Base-by-base conservation (phyloP, 2,329 filamentous ascomycete species). In the Colletotrichum coccodes region DNA sequence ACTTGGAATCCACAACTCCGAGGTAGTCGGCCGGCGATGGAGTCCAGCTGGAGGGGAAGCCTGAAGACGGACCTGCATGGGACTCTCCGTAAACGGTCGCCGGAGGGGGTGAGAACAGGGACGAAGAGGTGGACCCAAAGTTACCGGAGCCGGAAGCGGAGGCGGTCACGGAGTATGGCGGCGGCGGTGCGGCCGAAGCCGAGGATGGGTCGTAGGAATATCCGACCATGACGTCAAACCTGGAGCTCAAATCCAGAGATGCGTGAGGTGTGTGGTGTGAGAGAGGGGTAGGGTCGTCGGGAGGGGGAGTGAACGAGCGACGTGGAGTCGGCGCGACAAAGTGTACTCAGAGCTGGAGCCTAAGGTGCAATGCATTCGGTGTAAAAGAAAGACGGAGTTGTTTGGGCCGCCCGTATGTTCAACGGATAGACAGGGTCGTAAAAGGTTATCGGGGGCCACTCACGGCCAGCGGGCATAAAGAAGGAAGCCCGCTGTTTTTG, bases 151-250 rank as follows among this genome's bases (percentile, higher is more conserved):
- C 66, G 61, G 62, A 65, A 28, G 54, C 62, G 38, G 61, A 50
- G 16, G 61, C 65, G 42, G 61, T 65, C 40, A 66, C 42, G 66
- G 66, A 69, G 56, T 69, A 69, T 26, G 66, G 66, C 34, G 65
- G 65, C 12, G 66, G 66, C n/a, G 66, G 66, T 56, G 61, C 63
- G 49, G 63, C 56, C 32, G 64, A 62, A 16, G 62, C 62, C 50
- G 64, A 63, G 50, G 67, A 47, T 47, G 21, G 50, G 64, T 68
- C 62, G 44, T 68, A 47, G 9, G 46, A 46, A 23, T 63, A 63
- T 6, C 44, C 42, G 32, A 58, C 32, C 67, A 70, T 70, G 67
- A 70, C 67, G 63, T 68, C 67, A 63, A 44, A 30, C 18, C 26
- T 34, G 7, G 30, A 23, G 42, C 28, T 32, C 42, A 47, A 47